Percentiles rank a stretch among this genome's conserved stretches.
phyloP scores from a whole-genome alignment of 1,284 basidiomycete genomes.

The Ustilago trichophora region DNA sequence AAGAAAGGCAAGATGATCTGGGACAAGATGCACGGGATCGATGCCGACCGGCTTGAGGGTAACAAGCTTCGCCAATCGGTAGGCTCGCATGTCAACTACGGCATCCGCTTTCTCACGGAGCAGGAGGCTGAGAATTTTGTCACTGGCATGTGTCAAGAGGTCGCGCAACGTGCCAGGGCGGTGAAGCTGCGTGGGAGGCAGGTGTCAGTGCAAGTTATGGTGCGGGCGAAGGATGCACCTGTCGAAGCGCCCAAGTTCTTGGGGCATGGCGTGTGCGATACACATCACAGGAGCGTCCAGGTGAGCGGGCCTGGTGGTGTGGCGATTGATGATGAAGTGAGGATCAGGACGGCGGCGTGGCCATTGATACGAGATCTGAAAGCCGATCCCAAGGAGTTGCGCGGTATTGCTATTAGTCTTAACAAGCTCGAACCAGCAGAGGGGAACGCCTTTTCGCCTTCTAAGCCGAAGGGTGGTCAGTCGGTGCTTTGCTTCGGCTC shows the following conservation, averaged over 20 bases:
- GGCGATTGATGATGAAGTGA: constrained; percentile 77
- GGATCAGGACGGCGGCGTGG: constrained; percentile 83
- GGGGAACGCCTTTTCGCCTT: constrained; percentile 33
- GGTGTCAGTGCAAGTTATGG: constrained; percentile 82
- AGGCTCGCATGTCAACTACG: constrained; percentile 71
- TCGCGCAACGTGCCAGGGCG: constrained; percentile 56
- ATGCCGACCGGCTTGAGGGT: constrained; percentile 78
- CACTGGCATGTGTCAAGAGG: constrained; percentile 52
- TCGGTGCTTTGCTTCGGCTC: constrained; percentile 24
- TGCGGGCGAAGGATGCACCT: constrained; percentile 83
- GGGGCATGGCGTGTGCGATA: constrained; percentile 88
- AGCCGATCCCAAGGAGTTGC: constrained; percentile 83
- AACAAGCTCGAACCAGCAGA: constrained; percentile 75
- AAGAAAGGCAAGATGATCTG: constrained; percentile 84
- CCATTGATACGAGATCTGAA: constrained; percentile 77
- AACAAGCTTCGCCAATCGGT: constrained; percentile 55
- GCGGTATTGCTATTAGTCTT: constrained; percentile 94
- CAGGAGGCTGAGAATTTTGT: constrained; percentile 75
- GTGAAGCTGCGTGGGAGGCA: constrained; percentile 81
- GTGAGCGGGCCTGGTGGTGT: constrained; percentile 67
- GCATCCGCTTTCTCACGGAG: constrained; percentile 86
- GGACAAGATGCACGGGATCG: constrained; percentile 83
- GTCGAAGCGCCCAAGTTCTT: constrained; percentile 94
- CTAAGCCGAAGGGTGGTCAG: constrained; percentile 30
- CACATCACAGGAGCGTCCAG: constrained; percentile 78